Percentiles rank a stretch among this genome's conserved stretches.
Evolutionary conservation across 2,329 filamentous ascomycete genomes (phyloP).

Genomic region (Trichoderma sp.): DNA sequence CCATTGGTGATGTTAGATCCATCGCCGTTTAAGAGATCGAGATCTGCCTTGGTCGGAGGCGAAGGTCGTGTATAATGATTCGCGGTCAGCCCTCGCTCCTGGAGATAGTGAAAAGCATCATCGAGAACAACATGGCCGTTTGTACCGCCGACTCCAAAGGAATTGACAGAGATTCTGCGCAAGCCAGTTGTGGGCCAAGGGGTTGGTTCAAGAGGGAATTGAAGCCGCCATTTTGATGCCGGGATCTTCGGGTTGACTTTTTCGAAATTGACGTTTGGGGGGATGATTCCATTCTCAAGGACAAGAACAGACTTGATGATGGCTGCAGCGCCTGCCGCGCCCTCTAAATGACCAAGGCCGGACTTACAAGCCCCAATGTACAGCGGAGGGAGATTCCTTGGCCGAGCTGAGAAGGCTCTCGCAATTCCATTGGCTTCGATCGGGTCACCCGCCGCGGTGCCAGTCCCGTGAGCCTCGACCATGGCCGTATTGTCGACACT

Average conservation of each 20-base stretch:
- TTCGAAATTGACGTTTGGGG: background rate
- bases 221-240: conserved; percentile 7
- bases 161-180: conserved; percentile 45
- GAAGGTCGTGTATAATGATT: background rate
- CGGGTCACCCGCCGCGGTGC: conserved; percentile 36
- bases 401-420: conserved; percentile 13
- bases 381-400: conserved; percentile 2
- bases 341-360: conserved; percentile 13
- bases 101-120: conserved; percentile 15
- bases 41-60: background rate
- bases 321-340: conserved; percentile 8
- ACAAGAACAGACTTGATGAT: conserved; percentile 10
- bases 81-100: background rate
- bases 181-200: conserved; percentile 38
- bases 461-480: conserved; percentile 41
- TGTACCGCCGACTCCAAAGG: conserved; percentile 49
- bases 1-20: too few relatives aligned
- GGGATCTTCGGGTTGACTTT: conserved; percentile 11
- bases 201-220: conserved; percentile 34
- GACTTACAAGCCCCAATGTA: conserved; percentile 11
- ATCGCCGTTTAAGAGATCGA: background rate
- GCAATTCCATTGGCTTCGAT: conserved; percentile 23
- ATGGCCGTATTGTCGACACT: conserved; percentile 27
- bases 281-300: conserved; percentile 16
- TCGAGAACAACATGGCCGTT: conserved; percentile 47